phyloP scores from a whole-genome alignment of 139 green algal genomes.

The Chloropicon primus region DNA sequence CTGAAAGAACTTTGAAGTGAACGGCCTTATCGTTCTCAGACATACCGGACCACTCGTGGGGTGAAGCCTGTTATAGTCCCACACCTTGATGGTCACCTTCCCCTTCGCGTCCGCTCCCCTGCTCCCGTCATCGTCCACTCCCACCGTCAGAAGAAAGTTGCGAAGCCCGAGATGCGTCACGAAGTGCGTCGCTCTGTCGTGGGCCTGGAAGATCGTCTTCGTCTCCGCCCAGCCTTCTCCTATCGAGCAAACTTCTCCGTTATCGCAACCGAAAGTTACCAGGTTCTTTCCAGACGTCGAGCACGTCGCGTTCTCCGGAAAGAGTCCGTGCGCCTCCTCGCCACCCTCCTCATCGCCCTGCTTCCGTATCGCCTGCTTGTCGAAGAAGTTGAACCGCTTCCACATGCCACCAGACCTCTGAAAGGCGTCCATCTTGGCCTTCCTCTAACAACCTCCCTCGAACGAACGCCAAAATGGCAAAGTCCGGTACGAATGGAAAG shows the following conservation, averaged over 20 bases:
- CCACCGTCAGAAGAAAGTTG: background rate
- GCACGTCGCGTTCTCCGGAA: background rate
- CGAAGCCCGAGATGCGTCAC: background rate
- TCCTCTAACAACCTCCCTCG: too few relatives aligned
- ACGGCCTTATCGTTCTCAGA: background rate
- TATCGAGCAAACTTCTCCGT: background rate
- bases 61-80: background rate
- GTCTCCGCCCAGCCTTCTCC: background rate
- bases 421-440: background rate
- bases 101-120: background rate
- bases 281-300: background rate
- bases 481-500: too few relatives aligned
- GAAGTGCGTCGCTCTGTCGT: background rate
- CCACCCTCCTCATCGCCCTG: background rate
- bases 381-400: background rate
- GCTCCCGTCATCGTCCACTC: background rate
- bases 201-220: background rate
- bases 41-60: background rate
- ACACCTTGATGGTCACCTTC: background rate
- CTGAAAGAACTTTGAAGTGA: background rate
- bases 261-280: background rate
- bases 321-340: background rate
- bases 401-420: background rate
- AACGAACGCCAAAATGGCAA: too few relatives aligned
- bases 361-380: background rate